These are phyloP conservation scores for Amaranthus cruentus DNA, from an alignment of 148 eudicot species.

Conservation along the genomic window DNA sequence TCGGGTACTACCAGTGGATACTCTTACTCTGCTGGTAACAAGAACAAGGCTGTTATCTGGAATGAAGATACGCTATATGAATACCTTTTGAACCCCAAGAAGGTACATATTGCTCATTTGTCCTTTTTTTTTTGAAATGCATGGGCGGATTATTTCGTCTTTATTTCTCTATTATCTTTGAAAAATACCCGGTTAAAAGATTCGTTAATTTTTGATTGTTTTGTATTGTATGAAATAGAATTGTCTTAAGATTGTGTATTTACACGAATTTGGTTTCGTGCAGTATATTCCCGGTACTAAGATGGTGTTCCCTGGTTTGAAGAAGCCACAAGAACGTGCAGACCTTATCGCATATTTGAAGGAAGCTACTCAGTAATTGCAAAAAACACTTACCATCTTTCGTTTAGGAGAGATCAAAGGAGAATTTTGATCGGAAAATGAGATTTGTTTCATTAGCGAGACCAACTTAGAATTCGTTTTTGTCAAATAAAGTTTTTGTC, in stretches of 20 bases:
- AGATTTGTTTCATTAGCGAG: conserved; percentile 18
- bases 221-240: no score
- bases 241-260: no score
- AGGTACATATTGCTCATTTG: conserved; percentile 33
- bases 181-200: not conserved
- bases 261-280: conserved; percentile 7
- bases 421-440: conserved; percentile 12
- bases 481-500: conserved; percentile 20
- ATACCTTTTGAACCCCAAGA: conserved; percentile 82
- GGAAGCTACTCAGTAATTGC: conserved; percentile 35
- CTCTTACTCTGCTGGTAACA: conserved; percentile 88
- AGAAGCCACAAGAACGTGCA: conserved; percentile 78
- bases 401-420: no score
- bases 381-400: not conserved
- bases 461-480: conserved; percentile 16
- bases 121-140: no score
- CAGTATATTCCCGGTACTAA: conserved; percentile 79
- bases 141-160: no score
- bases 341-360: conserved; percentile 72
- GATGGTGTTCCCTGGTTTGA: conserved; percentile 86
- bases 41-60: conserved; percentile 75
- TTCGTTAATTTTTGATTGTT: no score
- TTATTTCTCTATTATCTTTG: not conserved
- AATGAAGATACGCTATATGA: conserved; percentile 71
- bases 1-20: conserved; percentile 82